Base-by-base conservation (phyloP, 208 protist species). In the Crithidia brevicula region DNA sequence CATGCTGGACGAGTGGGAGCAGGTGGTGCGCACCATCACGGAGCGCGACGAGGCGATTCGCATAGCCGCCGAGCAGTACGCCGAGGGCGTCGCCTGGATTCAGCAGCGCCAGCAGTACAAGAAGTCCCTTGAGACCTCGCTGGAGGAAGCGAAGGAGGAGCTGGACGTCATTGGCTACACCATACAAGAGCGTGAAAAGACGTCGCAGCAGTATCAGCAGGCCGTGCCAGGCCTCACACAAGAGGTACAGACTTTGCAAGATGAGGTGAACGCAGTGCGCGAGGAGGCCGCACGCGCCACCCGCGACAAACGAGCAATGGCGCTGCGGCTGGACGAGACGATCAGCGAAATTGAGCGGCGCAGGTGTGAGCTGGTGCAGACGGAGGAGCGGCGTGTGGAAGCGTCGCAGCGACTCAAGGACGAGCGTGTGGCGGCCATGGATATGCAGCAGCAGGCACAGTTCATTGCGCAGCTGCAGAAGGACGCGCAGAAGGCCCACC, bases 1-100 rank as follows among this genome's bases (percentile, higher is more conserved):
- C 10, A 76, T 98, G 28, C 79, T 98, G 20, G 58, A 77, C n/a
- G 91, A 98, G 76, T 98, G 93, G 91, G 95, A 98, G 78, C 56
- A 76, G 33, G 87, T 96, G 31, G 83, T 98, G 31, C 60, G 82
- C 46, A 80, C 79, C 10, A 98, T 98, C 70, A 72, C 93, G 30
- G 75, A 88, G 49, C 85, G 93, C 15, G 96, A 98, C 78, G 80
- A 88, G 31, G 79, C 84, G 8, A 98, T 98, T 46, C 72, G 85
- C 50, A 65, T 74, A 4, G 86, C 86, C 1, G 85, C 82, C 20
- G 83, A 94, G 70, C 71, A 86, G 66, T 98, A 92, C 69, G 68
- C 81, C 11, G 84, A 91, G 36, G 89, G 89, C 22, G 77, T 82
- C 15, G 69, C 73, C 58, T 95, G 89, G 89, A 40, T 91, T 33